Percentiles rank a stretch among this genome's conserved stretches.
Evolutionary conservation across 2,329 filamentous ascomycete species (phyloP).

Genomic region (Dryadomyces quercivorus): DNA sequence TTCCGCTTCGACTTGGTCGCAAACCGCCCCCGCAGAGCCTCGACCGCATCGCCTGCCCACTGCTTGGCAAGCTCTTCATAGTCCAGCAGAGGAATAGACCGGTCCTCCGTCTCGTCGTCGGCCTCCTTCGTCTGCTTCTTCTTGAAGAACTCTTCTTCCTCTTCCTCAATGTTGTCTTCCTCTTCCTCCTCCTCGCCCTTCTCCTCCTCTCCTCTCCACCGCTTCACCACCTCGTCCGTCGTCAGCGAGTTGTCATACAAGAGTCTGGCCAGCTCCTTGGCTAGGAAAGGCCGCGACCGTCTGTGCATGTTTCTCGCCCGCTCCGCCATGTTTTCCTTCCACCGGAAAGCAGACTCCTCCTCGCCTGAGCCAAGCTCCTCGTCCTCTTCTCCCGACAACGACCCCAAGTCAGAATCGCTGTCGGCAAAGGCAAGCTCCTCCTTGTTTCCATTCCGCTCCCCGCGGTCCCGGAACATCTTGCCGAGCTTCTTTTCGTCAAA

Average conservation of each 20-base stretch:
- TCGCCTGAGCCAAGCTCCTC: constrained; percentile 40
- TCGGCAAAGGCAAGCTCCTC: constrained; percentile 86
- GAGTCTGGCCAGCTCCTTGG: constrained; percentile 70
- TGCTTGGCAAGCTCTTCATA: constrained; percentile 72
- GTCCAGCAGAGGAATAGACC: constrained; percentile 66
- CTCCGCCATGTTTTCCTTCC: constrained; percentile 79
- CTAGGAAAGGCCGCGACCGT: constrained; percentile 59
- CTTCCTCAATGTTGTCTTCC: constrained; percentile 41
- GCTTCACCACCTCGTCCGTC: constrained; percentile 60
- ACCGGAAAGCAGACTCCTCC: constrained; percentile 53
- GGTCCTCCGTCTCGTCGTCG: constrained; percentile 62
- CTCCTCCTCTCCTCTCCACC: constrained; percentile 62
- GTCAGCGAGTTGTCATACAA: constrained; percentile 79
- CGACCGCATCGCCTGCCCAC: constrained; percentile 73
- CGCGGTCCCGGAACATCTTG: constrained; percentile 44
- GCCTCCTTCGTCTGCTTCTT: constrained; percentile 52
- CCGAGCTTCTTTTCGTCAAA: constrained; percentile 48
- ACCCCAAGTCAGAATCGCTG: constrained; percentile 92
- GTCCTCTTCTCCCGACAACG: constrained; percentile 52
- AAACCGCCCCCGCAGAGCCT: constrained; percentile 63
- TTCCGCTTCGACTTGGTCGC: constrained; percentile 35
- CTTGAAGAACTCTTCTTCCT: constrained; percentile 54
- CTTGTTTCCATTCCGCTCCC: constrained; percentile 40
- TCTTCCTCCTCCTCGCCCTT: constrained; percentile 36
- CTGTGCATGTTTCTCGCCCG: constrained; percentile 62